Conservation (phyloP, 495 filamentous ascomycete genomes). For the Neurospora sp. region DNA sequence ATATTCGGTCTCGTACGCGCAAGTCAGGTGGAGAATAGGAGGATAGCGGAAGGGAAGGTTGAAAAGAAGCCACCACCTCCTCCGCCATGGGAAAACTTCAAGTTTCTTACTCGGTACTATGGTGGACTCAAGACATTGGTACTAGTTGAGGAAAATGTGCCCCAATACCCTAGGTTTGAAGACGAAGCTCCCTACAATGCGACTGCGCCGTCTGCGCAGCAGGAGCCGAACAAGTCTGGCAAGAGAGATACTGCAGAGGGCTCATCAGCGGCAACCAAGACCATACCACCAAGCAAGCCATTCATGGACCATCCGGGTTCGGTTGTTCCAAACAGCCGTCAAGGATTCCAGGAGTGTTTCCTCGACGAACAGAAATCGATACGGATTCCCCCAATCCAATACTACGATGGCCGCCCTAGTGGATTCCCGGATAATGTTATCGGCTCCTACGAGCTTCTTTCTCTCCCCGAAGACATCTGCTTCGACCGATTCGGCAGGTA, state of each 20-base stretch:
- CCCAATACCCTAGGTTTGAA: slow-evolving; percentile 62
- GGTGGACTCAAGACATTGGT: slow-evolving; percentile 66
- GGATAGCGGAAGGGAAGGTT: slow-evolving; percentile 46
- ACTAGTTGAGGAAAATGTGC: slow-evolving; percentile 47
- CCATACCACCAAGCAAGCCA: slow-evolving; percentile 61
- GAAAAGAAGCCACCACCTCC: slow-evolving; percentile 37
- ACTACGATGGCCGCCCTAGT: slow-evolving; percentile 60
- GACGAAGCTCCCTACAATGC: slow-evolving; percentile 34
- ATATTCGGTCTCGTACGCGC: slow-evolving; percentile 60
- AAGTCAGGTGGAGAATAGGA: slow-evolving; percentile 53
- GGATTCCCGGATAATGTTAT: slow-evolving; percentile 77
- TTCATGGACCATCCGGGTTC: slow-evolving; percentile 56
- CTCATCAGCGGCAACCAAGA: slow-evolving; percentile 57
- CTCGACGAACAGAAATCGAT: slow-evolving; percentile 52
- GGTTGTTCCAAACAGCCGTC: slow-evolving; percentile 35
- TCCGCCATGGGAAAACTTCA: slow-evolving; percentile 75
- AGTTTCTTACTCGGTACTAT: slow-evolving; percentile 73
- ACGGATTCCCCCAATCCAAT: slow-evolving; percentile 56
- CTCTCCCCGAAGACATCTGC: slow-evolving; percentile 77
- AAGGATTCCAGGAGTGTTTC: slow-evolving; percentile 60
- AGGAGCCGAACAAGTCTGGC: background rate
- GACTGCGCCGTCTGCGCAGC: slow-evolving; percentile 17
- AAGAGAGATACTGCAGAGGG: slow-evolving; percentile 40
- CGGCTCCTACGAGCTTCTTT: slow-evolving; percentile 73
- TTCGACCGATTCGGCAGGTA: slow-evolving; percentile 87